Conservation (phyloP, 2,329 filamentous ascomycete genomes). For the Sphaerulina musiva region DNA sequence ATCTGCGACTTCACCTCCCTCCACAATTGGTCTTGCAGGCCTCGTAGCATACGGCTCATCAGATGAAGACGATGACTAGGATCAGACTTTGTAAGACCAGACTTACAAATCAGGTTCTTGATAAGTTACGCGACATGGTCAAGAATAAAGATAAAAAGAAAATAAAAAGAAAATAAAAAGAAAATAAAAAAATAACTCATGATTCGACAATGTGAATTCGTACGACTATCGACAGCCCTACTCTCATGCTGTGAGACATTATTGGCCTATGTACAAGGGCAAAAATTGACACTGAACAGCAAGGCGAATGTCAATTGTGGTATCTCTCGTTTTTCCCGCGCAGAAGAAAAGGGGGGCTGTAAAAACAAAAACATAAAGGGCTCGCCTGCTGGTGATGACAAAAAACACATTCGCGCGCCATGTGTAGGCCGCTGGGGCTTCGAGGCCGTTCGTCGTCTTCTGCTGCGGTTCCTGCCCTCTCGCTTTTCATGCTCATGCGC, state of each 20-base stretch:
- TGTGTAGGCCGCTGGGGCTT: background rate
- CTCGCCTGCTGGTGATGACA: background rate
- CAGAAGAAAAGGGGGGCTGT: background rate
- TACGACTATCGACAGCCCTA: background rate
- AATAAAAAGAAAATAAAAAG: too few species aligned
- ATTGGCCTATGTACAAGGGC: conserved; percentile 7
- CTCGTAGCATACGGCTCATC: conserved; percentile 39
- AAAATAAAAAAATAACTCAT: too few species aligned
- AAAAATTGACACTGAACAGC: background rate
- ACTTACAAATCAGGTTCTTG: too few species aligned
- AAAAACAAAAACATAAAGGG: background rate
- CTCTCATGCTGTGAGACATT: conserved; percentile 7
- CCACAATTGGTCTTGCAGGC: conserved; percentile 27
- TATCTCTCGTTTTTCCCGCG: conserved; percentile 5
- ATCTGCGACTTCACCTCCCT: background rate
- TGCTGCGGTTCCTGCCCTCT: background rate
- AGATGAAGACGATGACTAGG: conserved; percentile 36
- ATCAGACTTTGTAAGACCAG: too few species aligned
- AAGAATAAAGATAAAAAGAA: too few species aligned
- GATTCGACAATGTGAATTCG: too few species aligned
- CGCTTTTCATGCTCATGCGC: background rate
- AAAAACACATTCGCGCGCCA: too few species aligned
- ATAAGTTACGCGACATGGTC: too few species aligned
- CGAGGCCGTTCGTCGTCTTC: background rate
- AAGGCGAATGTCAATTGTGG: conserved; percentile 2